phyloP scores from a whole-genome alignment of 768 basidiomycete genomes.

The Lentinula boryana region DNA sequence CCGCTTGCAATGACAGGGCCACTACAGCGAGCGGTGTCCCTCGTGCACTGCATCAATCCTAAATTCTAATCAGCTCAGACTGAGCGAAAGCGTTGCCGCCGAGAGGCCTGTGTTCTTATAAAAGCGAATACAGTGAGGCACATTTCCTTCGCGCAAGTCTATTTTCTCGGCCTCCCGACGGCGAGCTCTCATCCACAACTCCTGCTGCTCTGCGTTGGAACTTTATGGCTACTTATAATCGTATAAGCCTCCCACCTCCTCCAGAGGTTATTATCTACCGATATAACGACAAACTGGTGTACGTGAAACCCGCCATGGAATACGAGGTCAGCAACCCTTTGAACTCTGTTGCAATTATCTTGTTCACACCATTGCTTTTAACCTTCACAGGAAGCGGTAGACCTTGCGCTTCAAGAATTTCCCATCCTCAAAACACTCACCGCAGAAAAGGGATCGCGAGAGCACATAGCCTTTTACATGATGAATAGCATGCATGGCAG shows the following conservation, averaged over 20 bases:
- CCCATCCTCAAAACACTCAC: conserved; percentile 20
- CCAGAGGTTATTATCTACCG: conserved; percentile 48
- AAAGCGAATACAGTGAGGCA: no score
- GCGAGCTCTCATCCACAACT: no score
- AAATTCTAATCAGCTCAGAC: no score
- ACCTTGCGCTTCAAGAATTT: conserved; percentile 45
- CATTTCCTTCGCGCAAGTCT: no score
- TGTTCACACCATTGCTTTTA: background rate
- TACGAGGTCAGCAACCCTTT: conserved; percentile 38
- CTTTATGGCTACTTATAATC: conserved; percentile 15
- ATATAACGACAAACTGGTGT: conserved; percentile 35
- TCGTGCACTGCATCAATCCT: background rate
- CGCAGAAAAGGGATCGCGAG: conserved; percentile 19
- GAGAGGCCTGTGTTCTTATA: no score
- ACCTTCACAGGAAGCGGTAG: conserved; percentile 38
- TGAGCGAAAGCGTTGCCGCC: no score
- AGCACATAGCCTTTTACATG: conserved; percentile 40
- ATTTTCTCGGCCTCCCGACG: no score
- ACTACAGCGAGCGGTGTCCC: background rate
- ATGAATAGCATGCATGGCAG: conserved; percentile 24
- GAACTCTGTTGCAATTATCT: background rate
- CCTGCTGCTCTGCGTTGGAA: no score
- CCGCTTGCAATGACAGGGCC: no score
- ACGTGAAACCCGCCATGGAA: conserved; percentile 36
- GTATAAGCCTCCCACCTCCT: conserved; percentile 11